phyloP scores from a whole-genome alignment of 129 eudicot species.

The Pittosporum tobira region DNA sequence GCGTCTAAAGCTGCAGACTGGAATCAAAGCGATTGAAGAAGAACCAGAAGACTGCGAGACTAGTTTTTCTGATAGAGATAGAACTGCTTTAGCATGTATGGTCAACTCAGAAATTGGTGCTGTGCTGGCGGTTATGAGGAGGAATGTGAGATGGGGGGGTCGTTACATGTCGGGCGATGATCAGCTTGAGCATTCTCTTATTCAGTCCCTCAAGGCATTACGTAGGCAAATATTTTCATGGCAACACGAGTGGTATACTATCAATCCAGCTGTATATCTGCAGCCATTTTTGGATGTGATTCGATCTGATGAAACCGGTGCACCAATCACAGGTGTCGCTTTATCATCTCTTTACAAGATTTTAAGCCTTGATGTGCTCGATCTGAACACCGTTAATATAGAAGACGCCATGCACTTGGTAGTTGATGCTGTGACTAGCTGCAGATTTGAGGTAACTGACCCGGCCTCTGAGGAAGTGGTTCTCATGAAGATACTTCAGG shows the following conservation, averaged over 20 bases:
- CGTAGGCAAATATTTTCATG: constrained; percentile 65
- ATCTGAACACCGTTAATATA: constrained; percentile 44
- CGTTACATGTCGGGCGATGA: constrained; percentile 83
- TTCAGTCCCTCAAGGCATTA: constrained; percentile 64
- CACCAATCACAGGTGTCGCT: constrained; percentile 81
- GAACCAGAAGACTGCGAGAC: constrained; percentile 73
- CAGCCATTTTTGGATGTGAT: constrained; percentile 85
- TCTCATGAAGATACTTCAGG: constrained; percentile 79
- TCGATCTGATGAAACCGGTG: constrained; percentile 83
- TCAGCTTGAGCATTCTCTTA: constrained; percentile 77
- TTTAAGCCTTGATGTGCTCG: constrained; percentile 67
- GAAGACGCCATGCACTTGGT: constrained; percentile 78
- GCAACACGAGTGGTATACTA: constrained; percentile 56
- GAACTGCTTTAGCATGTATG: constrained; percentile 67
- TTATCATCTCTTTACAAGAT: constrained; percentile 76
- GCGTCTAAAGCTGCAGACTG: constrained; percentile 63
- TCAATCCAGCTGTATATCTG: constrained; percentile 58
- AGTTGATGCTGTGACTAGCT: constrained; percentile 84
- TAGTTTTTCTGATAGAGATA: constrained; percentile 37
- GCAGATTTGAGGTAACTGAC: constrained; percentile 85
- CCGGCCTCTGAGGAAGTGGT: constrained; percentile 93
- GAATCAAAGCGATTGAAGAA: constrained; percentile 77
- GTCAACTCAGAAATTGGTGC: constrained; percentile 82
- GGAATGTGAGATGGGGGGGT: constrained; percentile 91
- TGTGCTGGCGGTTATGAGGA: constrained; percentile 82